Percentiles rank a stretch among this genome's conserved stretches.
Conservation (phyloP, 1,139 yeast genomes). For the Saccharomycopsis hybrid region DNA sequence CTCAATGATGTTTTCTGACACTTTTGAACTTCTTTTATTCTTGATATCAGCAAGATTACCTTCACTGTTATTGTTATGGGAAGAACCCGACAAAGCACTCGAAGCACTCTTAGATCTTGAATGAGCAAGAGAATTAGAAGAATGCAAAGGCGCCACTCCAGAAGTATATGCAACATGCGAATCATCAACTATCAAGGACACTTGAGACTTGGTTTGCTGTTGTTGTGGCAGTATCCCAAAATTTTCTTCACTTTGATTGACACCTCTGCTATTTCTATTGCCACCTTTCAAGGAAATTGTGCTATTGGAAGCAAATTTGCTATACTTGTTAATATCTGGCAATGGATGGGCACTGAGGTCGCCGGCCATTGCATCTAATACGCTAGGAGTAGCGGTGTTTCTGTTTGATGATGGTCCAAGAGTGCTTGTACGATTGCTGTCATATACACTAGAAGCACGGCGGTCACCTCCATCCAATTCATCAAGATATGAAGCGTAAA, state of each 20-base stretch:
- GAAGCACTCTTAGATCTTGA: constrained; percentile 8
- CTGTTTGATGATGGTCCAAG: constrained; percentile 7
- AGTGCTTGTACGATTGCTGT: constrained; percentile 12
- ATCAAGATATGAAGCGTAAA: constrained; percentile 13
- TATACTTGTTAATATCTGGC: constrained; percentile 11
- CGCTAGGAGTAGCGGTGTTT: constrained; percentile 18
- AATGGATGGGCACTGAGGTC: constrained; percentile 11
- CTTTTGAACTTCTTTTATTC: constrained; percentile 4
- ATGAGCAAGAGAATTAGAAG: constrained; percentile 5
- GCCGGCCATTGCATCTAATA: constrained; percentile 6
- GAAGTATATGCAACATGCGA: constrained; percentile 12
- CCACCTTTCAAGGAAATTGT: constrained; percentile 7
- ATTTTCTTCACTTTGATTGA: background rate
- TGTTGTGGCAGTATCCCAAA: no score
- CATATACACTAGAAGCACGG: constrained; percentile 14
- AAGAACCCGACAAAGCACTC: constrained; percentile 4
- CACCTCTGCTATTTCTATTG: background rate
- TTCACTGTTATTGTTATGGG: no score
- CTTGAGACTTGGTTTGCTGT: no score
- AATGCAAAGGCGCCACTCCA: constrained; percentile 6
- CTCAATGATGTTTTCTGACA: constrained; percentile 9
- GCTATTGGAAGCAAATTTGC: constrained; percentile 2
- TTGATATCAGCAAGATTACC: no score
- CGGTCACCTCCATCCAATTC: constrained; percentile 5
- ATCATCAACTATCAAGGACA: background rate